Evolutionary conservation across 2,329 filamentous ascomycete genomes (phyloP), one percentile per base, ranked within the genome.

Genomic region (Colletotrichum sp.): DNA sequence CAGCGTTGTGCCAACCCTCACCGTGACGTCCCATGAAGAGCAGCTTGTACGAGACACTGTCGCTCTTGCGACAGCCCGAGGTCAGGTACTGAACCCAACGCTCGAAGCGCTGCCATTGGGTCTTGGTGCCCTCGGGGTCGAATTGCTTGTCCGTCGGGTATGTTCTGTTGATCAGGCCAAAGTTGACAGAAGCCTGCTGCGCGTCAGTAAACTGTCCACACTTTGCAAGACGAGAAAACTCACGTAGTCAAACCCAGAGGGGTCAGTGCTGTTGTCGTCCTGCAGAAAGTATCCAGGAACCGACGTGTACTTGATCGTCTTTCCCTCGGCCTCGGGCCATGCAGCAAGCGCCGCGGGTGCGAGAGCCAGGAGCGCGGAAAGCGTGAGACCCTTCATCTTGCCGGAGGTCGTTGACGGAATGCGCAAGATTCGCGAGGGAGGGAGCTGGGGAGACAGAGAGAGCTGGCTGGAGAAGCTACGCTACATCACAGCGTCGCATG

Each of bases 11-110:
- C 79, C 86, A 91, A 15, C 94, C 94, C 83, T 95, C 90, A 26
- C 94, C 94, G 80, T 95, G 94, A 52, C 94, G 91, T 5, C 91
- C 93, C 82, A 94, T 87, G 83, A 93, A 93, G 34, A 95, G 81
- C 12, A 95, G 87, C 80, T 94, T 93, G 86, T 94, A 95, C 34
- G 87, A 85, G 16, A 89, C 88, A 65, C 86, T 87, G 12, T 83
- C 82, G n/a, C 87, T 82, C 5, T 82, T 79, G 36, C 71, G 68
- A 69, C 83, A 83, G 32, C 82, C 79, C 13, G 78, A 77, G 84
- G 93, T 93, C 49, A 95, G 82, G 28, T 86, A 84, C 24, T 86
- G 80, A 32, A 95, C 88, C 79, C 92, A 92, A 76, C 89, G 82
- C 57, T 86, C 85, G 74, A 95, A 93, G n/a, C 90, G 89, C 82